These are phyloP conservation scores for Pseudogymnoascus sp. DNA, from an alignment of 2,329 filamentous ascomycete species.

Conservation along the genomic window DNA sequence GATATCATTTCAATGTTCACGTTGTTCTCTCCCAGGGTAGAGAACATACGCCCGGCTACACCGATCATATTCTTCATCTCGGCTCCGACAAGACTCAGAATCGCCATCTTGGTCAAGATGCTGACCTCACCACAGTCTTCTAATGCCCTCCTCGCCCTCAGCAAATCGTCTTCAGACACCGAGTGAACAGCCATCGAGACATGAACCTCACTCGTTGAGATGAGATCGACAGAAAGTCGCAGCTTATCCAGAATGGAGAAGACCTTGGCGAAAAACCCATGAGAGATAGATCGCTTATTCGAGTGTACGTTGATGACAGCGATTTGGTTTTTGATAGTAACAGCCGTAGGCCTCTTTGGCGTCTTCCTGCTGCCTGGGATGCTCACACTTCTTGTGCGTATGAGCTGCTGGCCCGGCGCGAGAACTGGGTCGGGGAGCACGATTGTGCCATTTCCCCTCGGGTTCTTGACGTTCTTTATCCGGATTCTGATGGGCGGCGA, in stretches of 20 bases:
- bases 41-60: slow-evolving; percentile 90
- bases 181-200: slow-evolving; percentile 95
- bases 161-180: slow-evolving; percentile 51
- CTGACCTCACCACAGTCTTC: slow-evolving; percentile 81
- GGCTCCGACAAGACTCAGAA: slow-evolving; percentile 85
- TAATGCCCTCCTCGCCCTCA: slow-evolving; percentile 63
- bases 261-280: slow-evolving; percentile 90
- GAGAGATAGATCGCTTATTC: slow-evolving; percentile 91
- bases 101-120: slow-evolving; percentile 85
- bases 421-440: slow-evolving; percentile 66
- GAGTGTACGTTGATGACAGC: slow-evolving; percentile 96
- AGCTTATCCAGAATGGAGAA: slow-evolving; percentile 85
- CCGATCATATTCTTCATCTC: slow-evolving; percentile 98
- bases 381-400: slow-evolving; percentile 37
- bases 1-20: slow-evolving; percentile 99
- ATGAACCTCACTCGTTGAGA: slow-evolving; percentile 93
- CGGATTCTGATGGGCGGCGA: slow-evolving; percentile 70
- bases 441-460: slow-evolving; percentile 67
- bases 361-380: slow-evolving; percentile 39
- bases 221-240: slow-evolving; percentile 86
- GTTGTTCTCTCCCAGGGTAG: slow-evolving; percentile 82
- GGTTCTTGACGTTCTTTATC: slow-evolving; percentile 89
- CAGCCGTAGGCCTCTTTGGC: slow-evolving; percentile 72
- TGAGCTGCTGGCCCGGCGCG: slow-evolving; percentile 48
- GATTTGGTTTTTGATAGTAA: slow-evolving; percentile 96